Evolutionary conservation across 2,329 filamentous ascomycete species (phyloP), one percentile per base, ranked within the genome.

Genomic region (Apiospora marii): DNA sequence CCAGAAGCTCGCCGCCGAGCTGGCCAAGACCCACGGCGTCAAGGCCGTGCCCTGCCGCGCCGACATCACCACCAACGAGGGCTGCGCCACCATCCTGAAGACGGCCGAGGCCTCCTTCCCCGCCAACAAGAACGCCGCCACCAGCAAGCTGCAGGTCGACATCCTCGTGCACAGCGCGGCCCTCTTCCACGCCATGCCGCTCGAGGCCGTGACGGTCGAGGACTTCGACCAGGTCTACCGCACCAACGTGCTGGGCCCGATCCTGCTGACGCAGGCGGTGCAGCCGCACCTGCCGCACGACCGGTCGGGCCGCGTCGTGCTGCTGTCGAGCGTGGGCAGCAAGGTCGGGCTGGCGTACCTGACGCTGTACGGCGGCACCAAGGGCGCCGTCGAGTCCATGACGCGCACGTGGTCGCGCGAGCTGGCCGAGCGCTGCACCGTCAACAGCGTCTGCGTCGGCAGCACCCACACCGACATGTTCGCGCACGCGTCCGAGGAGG

Each of bases 301-400:
- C 77, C 86, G 89, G 43, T 87, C 85, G 10, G 89, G 88, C 10
- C 85, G 89, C 64, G 86, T 91, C 74, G 85, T 91, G 72, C 90
- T 88, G 76, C 77, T 91, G 49, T 87, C 85, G 53, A 88, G 85
- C 74, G 87, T 90, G 71, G 86, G 84, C 69, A 82, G 86, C 68
- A 85, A 84, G 70, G 80, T 88, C 13, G 88, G 89, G 44, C 89
- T 88, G 24, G 64, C 49, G 74, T 71, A 74, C 70, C 70, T 71
- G 48, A 87, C 85, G 37, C 85, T 91, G 72, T 91, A 92, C 75
- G 89, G 88, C 12, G 89, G 88, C 1, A 90, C 89, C 37, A 92
- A 92, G 78, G 89, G 89, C 0, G 90, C 90, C 0, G 79, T 92
- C 7, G 90, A 92, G 78, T 85, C 88, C 19, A 91, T 92, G 88